Base-by-base conservation (phyloP, 2,329 filamentous ascomycete genomes). In the Ascochyta clinopodiicola region DNA sequence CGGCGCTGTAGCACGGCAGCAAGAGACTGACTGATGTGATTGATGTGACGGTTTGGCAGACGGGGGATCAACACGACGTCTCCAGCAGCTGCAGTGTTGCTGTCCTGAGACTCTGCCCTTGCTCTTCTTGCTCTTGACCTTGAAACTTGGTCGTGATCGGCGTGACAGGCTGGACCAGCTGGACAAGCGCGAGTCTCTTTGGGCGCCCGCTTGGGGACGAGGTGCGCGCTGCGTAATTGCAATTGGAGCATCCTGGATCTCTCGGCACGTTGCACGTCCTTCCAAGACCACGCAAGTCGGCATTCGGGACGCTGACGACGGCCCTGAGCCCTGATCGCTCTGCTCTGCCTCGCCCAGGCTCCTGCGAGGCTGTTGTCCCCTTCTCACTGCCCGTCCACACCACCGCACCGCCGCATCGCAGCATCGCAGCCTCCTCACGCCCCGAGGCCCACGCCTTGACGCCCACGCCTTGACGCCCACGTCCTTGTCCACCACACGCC, bases 361-460 rank as follows among this genome's bases (percentile, higher is more conserved):
- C 38, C 48, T 32, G 48, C 40, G 48, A 44, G 48, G 48, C 40
- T 32, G 48, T 54, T 32, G 48, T 54, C 44, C 39, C 44, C 29
- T 48, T 47, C 25, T 19, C 32, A 39, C 44, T 27, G 19, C 32
- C 24, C 17, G 47, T 32, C 46, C 46, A 21, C 49, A 36, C 42
- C 43, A 36, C 39, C 46, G 27, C 49, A 36, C 42, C 43, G 34
- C 42, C 32, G 9, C 37, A 15, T 15, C 9, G 15, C 38, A 22
- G 22, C 22, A 17, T 15, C 38, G 24, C 38, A 42, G 24, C 24
- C 25, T 42, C 38, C n/a, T 24, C n/a, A 9, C 40, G 19, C 13
- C 6, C 21, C 17, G 19, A 38, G 17, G 17, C 17, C 17, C 17
- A 17, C 17, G 17, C 17, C 17, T 17, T 17, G 17, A 17, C 17